Percentiles rank a stretch among this genome's conserved stretches.
phyloP scores from a whole-genome alignment of 768 basidiomycete species.

The Mycena vitilis region DNA sequence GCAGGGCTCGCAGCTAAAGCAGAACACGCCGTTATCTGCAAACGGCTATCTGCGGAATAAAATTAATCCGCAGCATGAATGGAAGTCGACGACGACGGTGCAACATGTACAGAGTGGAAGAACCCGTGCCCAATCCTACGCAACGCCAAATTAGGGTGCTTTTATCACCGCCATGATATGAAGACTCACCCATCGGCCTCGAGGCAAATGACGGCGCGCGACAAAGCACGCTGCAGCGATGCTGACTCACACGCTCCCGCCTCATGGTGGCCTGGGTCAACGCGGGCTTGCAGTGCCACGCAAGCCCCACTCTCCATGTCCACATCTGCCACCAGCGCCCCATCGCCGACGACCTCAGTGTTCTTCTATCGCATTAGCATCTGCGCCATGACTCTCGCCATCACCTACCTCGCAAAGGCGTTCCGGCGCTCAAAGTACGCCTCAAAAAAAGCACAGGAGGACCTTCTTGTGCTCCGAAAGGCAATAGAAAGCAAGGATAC shows the following conservation, averaged over 20 bases:
- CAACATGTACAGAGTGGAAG: not conserved
- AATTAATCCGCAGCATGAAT: not conserved
- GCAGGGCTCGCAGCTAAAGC: too few species aligned
- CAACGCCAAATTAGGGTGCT: constrained; percentile 4
- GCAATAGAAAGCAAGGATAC: constrained; percentile 29
- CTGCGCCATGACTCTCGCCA: constrained; percentile 26
- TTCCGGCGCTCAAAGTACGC: constrained; percentile 23
- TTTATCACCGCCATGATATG: not conserved
- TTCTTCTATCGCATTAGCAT: constrained; percentile 22
- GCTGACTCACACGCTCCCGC: constrained; percentile 32
- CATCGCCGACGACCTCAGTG: constrained; percentile 10
- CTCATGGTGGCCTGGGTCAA: constrained; percentile 27
- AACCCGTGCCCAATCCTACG: too few species aligned
- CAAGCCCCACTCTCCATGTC: constrained; percentile 19
- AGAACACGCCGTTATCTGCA: too few species aligned
- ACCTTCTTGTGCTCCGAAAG: constrained; percentile 34
- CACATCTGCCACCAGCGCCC: constrained; percentile 10
- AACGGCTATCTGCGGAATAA: not conserved
- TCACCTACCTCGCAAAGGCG: constrained; percentile 23
- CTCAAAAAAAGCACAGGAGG: constrained; percentile 21
- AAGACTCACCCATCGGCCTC: constrained; percentile 6
- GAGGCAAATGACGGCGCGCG: constrained; percentile 15
- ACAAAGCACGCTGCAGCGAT: constrained; percentile 22
- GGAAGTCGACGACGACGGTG: not conserved
- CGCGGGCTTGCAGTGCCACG: constrained; percentile 8